Evolutionary conservation across 371 early-diverging fungal genomes (phyloP), one percentile per base, ranked within the genome.

Genomic region (Apophysomyces variabilis): DNA sequence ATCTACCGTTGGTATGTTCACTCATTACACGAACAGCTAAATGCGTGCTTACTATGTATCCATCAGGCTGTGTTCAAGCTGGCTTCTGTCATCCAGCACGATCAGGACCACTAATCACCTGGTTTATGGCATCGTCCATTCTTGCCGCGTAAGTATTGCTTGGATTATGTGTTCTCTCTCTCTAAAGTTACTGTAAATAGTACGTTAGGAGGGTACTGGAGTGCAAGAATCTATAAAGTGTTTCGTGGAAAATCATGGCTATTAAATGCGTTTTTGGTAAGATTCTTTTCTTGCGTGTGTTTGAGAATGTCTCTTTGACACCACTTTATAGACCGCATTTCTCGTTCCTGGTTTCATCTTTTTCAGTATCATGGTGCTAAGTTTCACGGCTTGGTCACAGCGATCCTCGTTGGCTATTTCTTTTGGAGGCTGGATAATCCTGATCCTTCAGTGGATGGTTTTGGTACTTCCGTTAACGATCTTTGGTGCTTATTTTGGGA

Each of bases 161-260:
- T n/a, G n/a, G 1, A 1, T 11, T 6, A 18, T 35, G 3, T 6
- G 6, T 44, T 43, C 13, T 38, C 18, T 32, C 16, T 45, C 3
- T 26, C 8, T 18, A 38, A 54, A 41, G 13, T 63, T n/a, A 59
- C 14, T 12, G 1, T 14, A 41, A 58, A 46, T 18, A 82, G 79
- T 60, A 21, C 61, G 12, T 46, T 76, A 18, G 83, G 70, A 44
- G 79, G 83, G 13, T 82, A 76, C 60, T 73, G 68, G 57, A 76
- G 79, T 62, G 78, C 79, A 5, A 68, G 78, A 37, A 59, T 82
- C 2, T 79, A 82, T 57, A 82, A 79, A 57, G 72, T 76, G 2
- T 82, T 82, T 44, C 69, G 78, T 12, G 83, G 83, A 6, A 74
- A 69, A 58, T 76, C 83, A 3, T 82, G 83, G 83, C 56, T 76